These are phyloP conservation scores for Ogataea allantospora DNA, from an alignment of 805 yeast genomes.

Conservation along the genomic window DNA sequence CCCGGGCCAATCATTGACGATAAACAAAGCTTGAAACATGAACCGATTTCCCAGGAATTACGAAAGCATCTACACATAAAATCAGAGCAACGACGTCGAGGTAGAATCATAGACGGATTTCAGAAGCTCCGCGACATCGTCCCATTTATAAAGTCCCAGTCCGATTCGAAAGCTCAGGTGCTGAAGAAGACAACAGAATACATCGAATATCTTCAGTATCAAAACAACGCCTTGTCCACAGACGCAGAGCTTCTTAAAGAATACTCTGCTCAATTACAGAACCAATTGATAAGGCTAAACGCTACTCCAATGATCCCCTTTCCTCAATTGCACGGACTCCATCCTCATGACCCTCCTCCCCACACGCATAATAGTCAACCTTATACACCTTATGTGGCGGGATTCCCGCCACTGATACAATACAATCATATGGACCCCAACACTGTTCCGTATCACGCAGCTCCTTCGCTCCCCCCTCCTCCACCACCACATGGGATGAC, in stretches of 20 bases:
- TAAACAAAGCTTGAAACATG: conserved; percentile 4
- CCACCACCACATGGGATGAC: conserved; percentile 2
- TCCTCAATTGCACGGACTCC: conserved; percentile 10
- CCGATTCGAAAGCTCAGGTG: conserved; percentile 46
- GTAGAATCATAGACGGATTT: conserved; percentile 46
- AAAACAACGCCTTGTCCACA: conserved; percentile 22
- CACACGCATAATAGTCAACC: conserved; percentile 5
- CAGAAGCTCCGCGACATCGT: conserved; percentile 38
- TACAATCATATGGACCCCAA: conserved; percentile 3
- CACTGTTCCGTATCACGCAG: neutral
- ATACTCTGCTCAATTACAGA: conserved; percentile 20
- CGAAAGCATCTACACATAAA: conserved; percentile 41
- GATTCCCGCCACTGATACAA: conserved; percentile 6
- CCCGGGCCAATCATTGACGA: conserved; percentile 1
- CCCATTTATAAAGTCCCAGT: conserved; percentile 40
- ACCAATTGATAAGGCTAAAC: conserved; percentile 16
- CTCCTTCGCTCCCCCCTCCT: conserved; percentile 2
- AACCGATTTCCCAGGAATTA: conserved; percentile 20
- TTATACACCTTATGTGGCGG: conserved; percentile 12
- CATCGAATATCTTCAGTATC: conserved; percentile 38
- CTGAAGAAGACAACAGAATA: conserved; percentile 43
- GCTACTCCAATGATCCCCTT: conserved; percentile 14
- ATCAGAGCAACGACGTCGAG: conserved; percentile 46
- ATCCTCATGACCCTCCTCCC: neutral
- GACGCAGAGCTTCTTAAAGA: conserved; percentile 23